Evolutionary conservation across 2,329 filamentous ascomycete genomes (phyloP), one percentile per base, ranked within the genome.

Genomic region (Aureobasidium sp.): DNA sequence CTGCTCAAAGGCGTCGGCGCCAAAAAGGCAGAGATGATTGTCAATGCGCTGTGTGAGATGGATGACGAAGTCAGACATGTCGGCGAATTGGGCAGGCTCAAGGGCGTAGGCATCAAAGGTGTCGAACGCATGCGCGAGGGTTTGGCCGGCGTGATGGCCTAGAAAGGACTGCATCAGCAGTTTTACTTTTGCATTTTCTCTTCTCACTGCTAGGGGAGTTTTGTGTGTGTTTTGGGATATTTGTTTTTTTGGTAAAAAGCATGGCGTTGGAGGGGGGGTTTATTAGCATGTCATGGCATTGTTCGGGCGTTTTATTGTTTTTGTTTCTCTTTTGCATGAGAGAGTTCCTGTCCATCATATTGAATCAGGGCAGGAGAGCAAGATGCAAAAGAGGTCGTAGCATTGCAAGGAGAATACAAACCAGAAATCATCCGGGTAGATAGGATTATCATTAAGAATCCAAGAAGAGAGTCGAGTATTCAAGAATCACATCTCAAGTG

Each of bases 1-100:
- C 76, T 83, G 3, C 78, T 91, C 1, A 84, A 85, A 42, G 88
- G 88, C 1, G 86, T 91, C 12, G 89, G 88, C 0, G 79, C 84
- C 1, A 91, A 90, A 76, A 88, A 87, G 72, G 88, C 88, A 2
- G 78, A 80, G 63, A 75, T 74, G 12, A 81, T 81, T 41, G 79
- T 81, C 1, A 77, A 77, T 42, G 77, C 74, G 64, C 66, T 81
- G 14, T 74, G 77, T 36, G 78, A 80, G 65, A 72, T 79, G 71
- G 77, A 78, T n/a, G 71, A 73, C 15, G 75, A 70, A 5, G 31
- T 44, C 61, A 41, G 51, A 29, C 51, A 55, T 42, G 51, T 55
- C 14, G 64, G 52, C 27, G 62, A 62, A 49, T 8, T 39, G 37
- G 45, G 57, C 20, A 72, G 75, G 67, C 62, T 81, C 61, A 80